A percentile compares a stretch with the other conserved stretches of the same genome.
These are phyloP conservation scores for Chalciporus piperatus DNA, from an alignment of 768 basidiomycete species.

Conservation along the genomic window DNA sequence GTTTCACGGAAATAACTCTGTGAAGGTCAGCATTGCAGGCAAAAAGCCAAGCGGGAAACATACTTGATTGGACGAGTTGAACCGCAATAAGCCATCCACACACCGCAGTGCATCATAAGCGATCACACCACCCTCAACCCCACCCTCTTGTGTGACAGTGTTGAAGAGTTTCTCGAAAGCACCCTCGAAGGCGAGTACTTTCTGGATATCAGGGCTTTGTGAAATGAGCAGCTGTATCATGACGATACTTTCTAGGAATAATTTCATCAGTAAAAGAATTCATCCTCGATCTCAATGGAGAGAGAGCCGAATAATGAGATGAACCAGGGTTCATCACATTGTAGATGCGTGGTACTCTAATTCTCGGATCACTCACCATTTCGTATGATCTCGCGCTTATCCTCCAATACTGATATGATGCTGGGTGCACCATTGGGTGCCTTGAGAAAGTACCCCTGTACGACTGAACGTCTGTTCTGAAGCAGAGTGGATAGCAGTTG, in stretches of 20 bases:
- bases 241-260: constrained; percentile 67
- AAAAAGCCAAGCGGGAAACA: constrained; percentile 8
- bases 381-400: constrained; percentile 83
- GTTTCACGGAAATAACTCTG: constrained; percentile 98
- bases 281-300: background rate
- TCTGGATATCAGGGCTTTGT: constrained; percentile 92
- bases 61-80: constrained; percentile 95
- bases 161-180: constrained; percentile 95
- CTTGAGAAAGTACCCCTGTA: constrained; percentile 91
- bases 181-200: constrained; percentile 94
- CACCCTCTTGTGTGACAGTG: constrained; percentile 83
- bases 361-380: constrained; percentile 56
- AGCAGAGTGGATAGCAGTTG: constrained; percentile 80
- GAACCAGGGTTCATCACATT: background rate
- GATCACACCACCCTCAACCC: constrained; percentile 86
- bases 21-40: constrained; percentile 13
- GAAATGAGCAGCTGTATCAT: constrained; percentile 79
- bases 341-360: background rate
- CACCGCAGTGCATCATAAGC: constrained; percentile 84
- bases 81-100: constrained; percentile 82
- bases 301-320: background rate
- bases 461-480: constrained; percentile 72
- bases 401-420: constrained; percentile 73
- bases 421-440: constrained; percentile 74
- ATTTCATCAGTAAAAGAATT: constrained; percentile 8